Evolutionary conservation across 768 basidiomycete species (phyloP), one percentile per base, ranked within the genome.

Genomic region (Boletus reticuloceps): DNA sequence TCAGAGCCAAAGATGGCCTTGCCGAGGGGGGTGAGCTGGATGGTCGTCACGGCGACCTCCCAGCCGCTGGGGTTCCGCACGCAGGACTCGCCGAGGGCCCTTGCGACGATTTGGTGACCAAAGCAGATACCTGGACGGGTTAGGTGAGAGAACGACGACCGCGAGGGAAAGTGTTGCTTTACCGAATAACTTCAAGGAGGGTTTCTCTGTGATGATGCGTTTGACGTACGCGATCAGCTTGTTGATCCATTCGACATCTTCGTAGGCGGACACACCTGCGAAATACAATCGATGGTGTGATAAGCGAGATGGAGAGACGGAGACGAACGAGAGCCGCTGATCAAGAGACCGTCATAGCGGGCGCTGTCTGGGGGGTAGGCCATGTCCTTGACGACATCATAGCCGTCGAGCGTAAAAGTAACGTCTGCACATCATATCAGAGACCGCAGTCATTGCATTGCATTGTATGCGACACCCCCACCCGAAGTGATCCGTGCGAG

Each of bases 21-120:
- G 0, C 92, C 94, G 20, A 84, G 69, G 3, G 82, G 75, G 1
- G 87, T 92, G 48, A 96, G 78, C 25, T 78, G 66, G 17, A 94
- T 61, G 8, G 76, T 70, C 1, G 86, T 89, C 4, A 86, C 82
- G 3, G 94, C 88, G 20, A 92, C 77, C 70, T 98, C 96, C 94
- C 94, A 98, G 34, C 70, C 77, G 2, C 79, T 81, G 19, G 69
- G 66, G 63, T 91, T 94, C 17, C 73, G 80, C 1, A 85, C 83
- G 58, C 84, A 87, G 55, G 78, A 68, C 10, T 84, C 87, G 11
- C 89, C 94, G 36, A 92, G 75, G 0, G 94, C 93, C 14, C 86
- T 78, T 3, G 86, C 81, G 55, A 96, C 62, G 62, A 92, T 86
- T 61, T 94, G 92, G 70, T 94, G 92, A 0, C 92, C 94, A 61